phyloP scores from a whole-genome alignment of 495 filamentous ascomycete species.

The Podospora appendiculata region DNA sequence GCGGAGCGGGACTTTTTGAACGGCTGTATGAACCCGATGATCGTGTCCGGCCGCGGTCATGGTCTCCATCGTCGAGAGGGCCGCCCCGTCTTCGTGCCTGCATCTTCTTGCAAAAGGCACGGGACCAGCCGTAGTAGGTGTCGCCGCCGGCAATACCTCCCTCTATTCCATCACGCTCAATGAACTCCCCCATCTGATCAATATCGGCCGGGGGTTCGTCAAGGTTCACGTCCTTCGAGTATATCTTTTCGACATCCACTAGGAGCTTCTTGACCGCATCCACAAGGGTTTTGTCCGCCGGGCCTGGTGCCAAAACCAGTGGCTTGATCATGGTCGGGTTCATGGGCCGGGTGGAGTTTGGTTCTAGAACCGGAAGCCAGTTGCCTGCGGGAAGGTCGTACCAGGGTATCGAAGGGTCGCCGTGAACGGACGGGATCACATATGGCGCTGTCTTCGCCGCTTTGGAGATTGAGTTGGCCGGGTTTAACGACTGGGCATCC shows the following conservation, averaged over 20 bases:
- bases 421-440: conserved; percentile 68
- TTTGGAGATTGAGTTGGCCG: conserved; percentile 12
- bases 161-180: conserved; percentile 52
- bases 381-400: conserved; percentile 84
- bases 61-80: conserved; percentile 6
- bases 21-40: conserved; percentile 31
- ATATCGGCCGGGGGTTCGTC: conserved; percentile 44
- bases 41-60: conserved; percentile 18
- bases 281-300: conserved; percentile 58
- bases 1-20: conserved; percentile 22
- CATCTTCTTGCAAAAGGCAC: conserved; percentile 74
- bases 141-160: conserved; percentile 55
- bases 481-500: conserved; percentile 1
- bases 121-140: conserved; percentile 84
- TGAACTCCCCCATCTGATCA: conserved; percentile 64
- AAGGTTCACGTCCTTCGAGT: conserved; percentile 26
- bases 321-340: conserved; percentile 65
- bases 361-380: conserved; percentile 68
- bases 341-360: conserved; percentile 66
- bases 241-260: conserved; percentile 59
- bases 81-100: conserved; percentile 46
- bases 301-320: conserved; percentile 63
- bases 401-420: conserved; percentile 65
- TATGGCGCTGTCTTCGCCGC: conserved; percentile 52
- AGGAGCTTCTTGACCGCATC: conserved; percentile 62